Percentiles rank a stretch among this genome's conserved stretches.
phyloP scores from a whole-genome alignment of 1,284 basidiomycete species.

The Cryptococcus wingfieldii region DNA sequence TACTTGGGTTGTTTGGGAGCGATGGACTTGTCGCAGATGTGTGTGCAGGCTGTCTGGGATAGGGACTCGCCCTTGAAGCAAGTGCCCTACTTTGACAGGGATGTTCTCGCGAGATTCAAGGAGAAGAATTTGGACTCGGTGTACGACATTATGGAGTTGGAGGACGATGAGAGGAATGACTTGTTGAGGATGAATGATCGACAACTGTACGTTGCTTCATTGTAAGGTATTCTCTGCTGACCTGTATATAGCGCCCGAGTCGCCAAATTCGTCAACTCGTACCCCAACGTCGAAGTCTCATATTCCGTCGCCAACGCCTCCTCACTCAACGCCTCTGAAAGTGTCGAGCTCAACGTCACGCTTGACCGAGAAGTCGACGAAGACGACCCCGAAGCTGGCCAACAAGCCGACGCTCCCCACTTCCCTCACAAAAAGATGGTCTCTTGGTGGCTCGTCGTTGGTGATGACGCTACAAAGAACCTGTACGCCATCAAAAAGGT shows the following conservation, averaged over 20 bases:
- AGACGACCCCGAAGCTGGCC: conserved; percentile 59
- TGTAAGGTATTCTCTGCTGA: not conserved
- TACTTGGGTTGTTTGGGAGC: conserved; percentile 91
- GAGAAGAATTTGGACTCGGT: conserved; percentile 74
- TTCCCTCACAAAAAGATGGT: conserved; percentile 87
- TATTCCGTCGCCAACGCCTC: conserved; percentile 70
- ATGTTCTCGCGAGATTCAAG: conserved; percentile 82
- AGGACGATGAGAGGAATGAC: conserved; percentile 77
- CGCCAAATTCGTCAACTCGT: conserved; percentile 89
- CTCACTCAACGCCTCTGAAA: conserved; percentile 74
- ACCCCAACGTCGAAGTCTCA: conserved; percentile 84
- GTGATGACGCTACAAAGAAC: conserved; percentile 65
- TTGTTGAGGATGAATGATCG: conserved; percentile 78
- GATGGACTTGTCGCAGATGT: conserved; percentile 99
- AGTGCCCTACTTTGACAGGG: conserved; percentile 88
- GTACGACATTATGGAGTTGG: conserved; percentile 96
- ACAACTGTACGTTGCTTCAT: conserved; percentile 65
- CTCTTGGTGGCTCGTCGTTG: conserved; percentile 96
- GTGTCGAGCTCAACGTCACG: conserved; percentile 74
- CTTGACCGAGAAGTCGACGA: conserved; percentile 80
- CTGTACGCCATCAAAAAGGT: conserved; percentile 93
- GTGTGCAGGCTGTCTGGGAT: conserved; percentile 97
- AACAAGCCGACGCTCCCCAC: conserved; percentile 82
- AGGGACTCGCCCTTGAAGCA: conserved; percentile 90
- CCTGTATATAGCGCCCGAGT: conserved; percentile 55